phyloP scores from a whole-genome alignment of 495 filamentous ascomycete species.

The Neurospora sp. region DNA sequence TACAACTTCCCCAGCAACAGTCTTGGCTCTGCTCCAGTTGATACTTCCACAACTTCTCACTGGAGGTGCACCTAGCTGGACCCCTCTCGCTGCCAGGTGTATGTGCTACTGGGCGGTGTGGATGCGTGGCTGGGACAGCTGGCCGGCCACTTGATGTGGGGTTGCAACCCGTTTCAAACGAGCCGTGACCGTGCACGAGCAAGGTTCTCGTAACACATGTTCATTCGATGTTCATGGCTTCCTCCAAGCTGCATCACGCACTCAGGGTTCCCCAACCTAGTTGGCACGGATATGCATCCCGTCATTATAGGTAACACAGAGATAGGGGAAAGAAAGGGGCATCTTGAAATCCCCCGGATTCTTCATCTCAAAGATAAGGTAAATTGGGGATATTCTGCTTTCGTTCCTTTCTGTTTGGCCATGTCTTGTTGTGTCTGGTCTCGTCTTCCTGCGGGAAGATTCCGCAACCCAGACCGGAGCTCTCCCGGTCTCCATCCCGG shows the following conservation, averaged over 20 bases:
- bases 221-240: neutral
- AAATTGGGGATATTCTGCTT: neutral
- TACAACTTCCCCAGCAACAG: neutral
- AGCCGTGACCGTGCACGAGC: neutral
- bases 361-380: neutral
- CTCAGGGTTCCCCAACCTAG: neutral
- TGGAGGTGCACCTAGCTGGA: neutral
- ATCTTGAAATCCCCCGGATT: neutral
- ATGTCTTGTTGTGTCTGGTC: neutral
- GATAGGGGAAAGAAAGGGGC: neutral
- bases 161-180: neutral
- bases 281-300: neutral
- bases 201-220: neutral
- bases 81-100: neutral
- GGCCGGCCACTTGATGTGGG: neutral
- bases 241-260: neutral
- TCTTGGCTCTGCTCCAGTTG: neutral
- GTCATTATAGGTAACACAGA: neutral
- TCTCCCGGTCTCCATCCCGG: neutral
- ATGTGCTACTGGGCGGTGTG: neutral
- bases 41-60: neutral
- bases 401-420: neutral
- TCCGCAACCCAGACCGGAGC: neutral
- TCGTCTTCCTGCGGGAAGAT: neutral
- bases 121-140: neutral